A percentile compares a stretch with the other conserved stretches of the same genome.
Conservation (phyloP, 2,329 filamentous ascomycete species). For the Ophiocordyceps australis region DNA sequence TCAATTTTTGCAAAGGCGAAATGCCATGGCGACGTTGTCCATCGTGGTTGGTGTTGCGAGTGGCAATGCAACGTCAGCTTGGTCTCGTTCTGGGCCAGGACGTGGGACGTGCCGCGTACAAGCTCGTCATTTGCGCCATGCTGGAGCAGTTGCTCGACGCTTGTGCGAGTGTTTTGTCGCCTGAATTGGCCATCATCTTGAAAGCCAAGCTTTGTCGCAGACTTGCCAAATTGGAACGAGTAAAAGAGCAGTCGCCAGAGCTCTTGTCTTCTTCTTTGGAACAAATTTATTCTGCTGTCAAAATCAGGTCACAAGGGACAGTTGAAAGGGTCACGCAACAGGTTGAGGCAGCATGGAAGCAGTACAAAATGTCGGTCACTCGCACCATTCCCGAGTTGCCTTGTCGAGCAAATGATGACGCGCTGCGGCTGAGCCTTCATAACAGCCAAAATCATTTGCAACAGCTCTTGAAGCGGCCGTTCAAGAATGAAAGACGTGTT, state of each 20-base stretch:
- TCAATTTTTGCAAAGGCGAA: slow-evolving; percentile 25
- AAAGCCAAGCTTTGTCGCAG: slow-evolving; percentile 35
- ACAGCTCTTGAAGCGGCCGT: slow-evolving; percentile 17
- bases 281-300: not conserved
- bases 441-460: too few relatives aligned
- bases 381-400: slow-evolving; percentile 24
- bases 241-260: slow-evolving; percentile 1
- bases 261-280: slow-evolving; percentile 1
- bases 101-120: slow-evolving; percentile 24
- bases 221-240: slow-evolving; percentile 34
- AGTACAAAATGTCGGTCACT: slow-evolving; percentile 16
- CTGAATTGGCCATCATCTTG: slow-evolving; percentile 6
- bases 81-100: slow-evolving; percentile 16
- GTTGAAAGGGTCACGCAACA: not conserved
- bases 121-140: slow-evolving; percentile 32
- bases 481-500: slow-evolving; percentile 14
- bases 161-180: slow-evolving; percentile 2
- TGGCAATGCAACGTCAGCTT: slow-evolving; percentile 34
- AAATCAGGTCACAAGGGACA: not conserved
- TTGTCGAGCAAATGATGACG: slow-evolving; percentile 10
- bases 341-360: slow-evolving; percentile 12
- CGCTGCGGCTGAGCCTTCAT: too few relatives aligned
- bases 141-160: slow-evolving; percentile 27
- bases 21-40: slow-evolving; percentile 44
- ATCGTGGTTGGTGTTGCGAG: slow-evolving; percentile 43